Base-by-base conservation (phyloP, 139 green algal genomes). In the Astrephomene gubernaculifera region DNA sequence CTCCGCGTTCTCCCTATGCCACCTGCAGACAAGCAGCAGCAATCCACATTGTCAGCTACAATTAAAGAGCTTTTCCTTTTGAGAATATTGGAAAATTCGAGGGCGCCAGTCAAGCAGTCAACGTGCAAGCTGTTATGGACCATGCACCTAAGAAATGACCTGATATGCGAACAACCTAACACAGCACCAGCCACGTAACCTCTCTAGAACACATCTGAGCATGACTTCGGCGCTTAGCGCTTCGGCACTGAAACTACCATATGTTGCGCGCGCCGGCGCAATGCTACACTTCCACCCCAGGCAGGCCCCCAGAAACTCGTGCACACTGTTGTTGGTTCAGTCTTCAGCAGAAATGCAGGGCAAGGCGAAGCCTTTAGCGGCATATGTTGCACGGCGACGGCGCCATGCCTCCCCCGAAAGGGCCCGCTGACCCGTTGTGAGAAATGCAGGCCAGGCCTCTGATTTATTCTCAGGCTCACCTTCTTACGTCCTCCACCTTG, bases 401-500 rank as follows among this genome's bases (percentile, higher is more conserved):
- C n/a, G 61, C 61, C 29, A 29, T 24, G 5, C 10, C 29, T 41
- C 61, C 6, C 4, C 12, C 61, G 4, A 70, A 9, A 14, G 27
- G 3, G 22, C 35, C 35, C 35, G 35, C 10, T 29, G 19, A 49
- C 35, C 3, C 19, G 9, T 4, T 6, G 9, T 4, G 19, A 35
- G 35, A n/a, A n/a, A n/a, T n/a, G n/a, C n/a, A n/a, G n/a, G n/a
- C n/a, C n/a, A n/a, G n/a, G n/a, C n/a, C n/a, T n/a, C n/a, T n/a
- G 10, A 72, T 29, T 49, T 6, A 25, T 49, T 6, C 29, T 7
- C 9, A 5, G 4, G 22, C 74, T 72, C 31, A 84, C 78, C 44
- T 84, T 39, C 78, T 54, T 4, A 84, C 78, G 33, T 84, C 78
- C 6, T 84, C 78, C 22, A 84, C 78, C 65, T 84, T 84, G 8